A percentile compares a stretch with the other conserved stretches of the same genome.
Evolutionary conservation across 805 yeast genomes (phyloP).

Genomic region (Saccharomyces paradoxus): DNA sequence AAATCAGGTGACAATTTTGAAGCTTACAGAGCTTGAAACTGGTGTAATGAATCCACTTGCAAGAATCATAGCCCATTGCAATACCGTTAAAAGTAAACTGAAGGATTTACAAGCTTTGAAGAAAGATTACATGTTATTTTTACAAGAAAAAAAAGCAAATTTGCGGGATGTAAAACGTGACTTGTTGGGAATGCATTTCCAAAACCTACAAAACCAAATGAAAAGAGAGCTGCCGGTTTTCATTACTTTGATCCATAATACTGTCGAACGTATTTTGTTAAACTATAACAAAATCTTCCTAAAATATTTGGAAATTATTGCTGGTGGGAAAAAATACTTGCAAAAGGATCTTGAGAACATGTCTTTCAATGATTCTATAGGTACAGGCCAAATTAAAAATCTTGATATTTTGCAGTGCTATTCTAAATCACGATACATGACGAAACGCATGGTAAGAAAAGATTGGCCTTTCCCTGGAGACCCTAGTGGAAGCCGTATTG

Average conservation of each 20-base stretch:
- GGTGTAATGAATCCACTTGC: slow-evolving; percentile 27
- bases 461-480: slow-evolving; percentile 17
- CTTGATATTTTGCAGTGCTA: slow-evolving; percentile 33
- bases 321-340: slow-evolving; percentile 27
- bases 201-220: slow-evolving; percentile 22
- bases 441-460: slow-evolving; percentile 26
- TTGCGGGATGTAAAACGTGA: slow-evolving; percentile 22
- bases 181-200: slow-evolving; percentile 24
- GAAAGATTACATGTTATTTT: slow-evolving; percentile 28
- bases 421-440: slow-evolving; percentile 24
- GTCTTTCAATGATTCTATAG: slow-evolving; percentile 8
- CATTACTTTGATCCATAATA: slow-evolving; percentile 7
- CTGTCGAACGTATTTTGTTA: slow-evolving; percentile 13
- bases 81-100: slow-evolving; percentile 18
- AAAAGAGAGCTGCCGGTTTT: slow-evolving; percentile 28
- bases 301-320: slow-evolving; percentile 27
- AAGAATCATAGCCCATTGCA: slow-evolving; percentile 18
- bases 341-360: slow-evolving; percentile 18
- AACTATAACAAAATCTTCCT: slow-evolving; percentile 18
- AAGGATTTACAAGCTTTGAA: slow-evolving; percentile 28
- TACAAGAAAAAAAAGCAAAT: slow-evolving; percentile 16
- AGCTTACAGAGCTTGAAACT: slow-evolving; percentile 20
- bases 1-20: slow-evolving; percentile 23
- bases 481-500: slow-evolving; percentile 18
- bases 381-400: slow-evolving; percentile 8